Evolutionary conservation across 139 green algal species (phyloP).

Genomic region (Prasinococcaceae sp.): DNA sequence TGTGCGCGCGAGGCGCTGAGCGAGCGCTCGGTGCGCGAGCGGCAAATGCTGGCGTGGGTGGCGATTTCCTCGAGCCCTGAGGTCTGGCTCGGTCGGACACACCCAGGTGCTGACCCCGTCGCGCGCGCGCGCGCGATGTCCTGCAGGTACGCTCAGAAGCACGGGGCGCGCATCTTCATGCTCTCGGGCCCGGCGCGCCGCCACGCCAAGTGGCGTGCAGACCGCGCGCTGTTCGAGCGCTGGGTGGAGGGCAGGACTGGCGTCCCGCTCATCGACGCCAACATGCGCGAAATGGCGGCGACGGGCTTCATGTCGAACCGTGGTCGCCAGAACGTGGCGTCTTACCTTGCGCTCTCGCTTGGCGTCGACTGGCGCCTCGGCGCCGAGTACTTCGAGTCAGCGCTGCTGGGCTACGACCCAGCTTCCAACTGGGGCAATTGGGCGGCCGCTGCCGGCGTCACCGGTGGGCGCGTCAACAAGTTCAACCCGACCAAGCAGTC

Average conservation of each 20-base stretch:
- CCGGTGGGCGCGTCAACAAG: constrained; percentile 67
- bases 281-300: constrained; percentile 83
- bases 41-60: too few relatives aligned
- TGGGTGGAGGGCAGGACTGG: constrained; percentile 77
- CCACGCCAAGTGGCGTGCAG: neutral
- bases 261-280: constrained; percentile 88
- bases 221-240: constrained; percentile 21
- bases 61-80: too few relatives aligned
- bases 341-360: neutral
- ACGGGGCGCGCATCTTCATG: too few relatives aligned
- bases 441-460: constrained; percentile 25
- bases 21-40: too few relatives aligned
- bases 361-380: constrained; percentile 80
- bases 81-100: too few relatives aligned
- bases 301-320: constrained; percentile 95
- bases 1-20: too few relatives aligned
- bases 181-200: neutral
- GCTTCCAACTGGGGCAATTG: constrained; percentile 88
- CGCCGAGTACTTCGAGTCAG: constrained; percentile 69
- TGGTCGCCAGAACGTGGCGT: constrained; percentile 32
- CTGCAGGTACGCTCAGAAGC: too few relatives aligned
- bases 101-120: too few relatives aligned
- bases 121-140: too few relatives aligned
- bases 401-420: constrained; percentile 80
- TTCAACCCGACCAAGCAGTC: constrained; percentile 91